A percentile compares a stretch with the other conserved stretches of the same genome.
Evolutionary conservation across 2,329 filamentous ascomycete genomes (phyloP).

Genomic region (Penicillium brasilianum): DNA sequence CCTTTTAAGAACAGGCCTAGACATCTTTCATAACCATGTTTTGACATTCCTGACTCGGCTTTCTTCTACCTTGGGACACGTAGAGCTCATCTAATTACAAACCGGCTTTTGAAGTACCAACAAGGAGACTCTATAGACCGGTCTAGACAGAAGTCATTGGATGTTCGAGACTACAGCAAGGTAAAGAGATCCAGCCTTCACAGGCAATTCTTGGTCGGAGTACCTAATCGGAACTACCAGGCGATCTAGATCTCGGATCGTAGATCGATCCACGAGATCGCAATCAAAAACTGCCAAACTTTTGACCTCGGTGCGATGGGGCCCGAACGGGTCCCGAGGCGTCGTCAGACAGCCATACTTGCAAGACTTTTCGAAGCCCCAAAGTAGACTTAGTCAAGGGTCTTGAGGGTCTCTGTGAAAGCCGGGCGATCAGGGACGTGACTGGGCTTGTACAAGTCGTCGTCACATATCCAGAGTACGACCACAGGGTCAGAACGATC

Average conservation of each 20-base stretch:
- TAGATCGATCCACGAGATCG: not conserved
- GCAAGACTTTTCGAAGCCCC: not conserved
- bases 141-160: not conserved
- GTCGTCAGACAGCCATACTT: not conserved
- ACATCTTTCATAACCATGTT: not conserved
- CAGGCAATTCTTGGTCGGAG: not conserved
- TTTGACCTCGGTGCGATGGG: not conserved
- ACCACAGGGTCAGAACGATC: not conserved
- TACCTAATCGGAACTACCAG: not conserved
- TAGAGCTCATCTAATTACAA: not conserved
- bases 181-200: not conserved
- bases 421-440: slow-evolving; percentile 14
- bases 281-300: not conserved
- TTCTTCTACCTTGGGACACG: not conserved
- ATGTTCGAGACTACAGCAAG: not conserved
- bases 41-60: not conserved
- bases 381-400: slow-evolving; percentile 11
- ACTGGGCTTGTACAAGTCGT: slow-evolving; percentile 17
- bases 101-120: too few species aligned
- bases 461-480: slow-evolving; percentile 18
- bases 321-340: not conserved
- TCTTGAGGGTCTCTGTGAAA: slow-evolving; percentile 8
- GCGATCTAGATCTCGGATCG: slow-evolving; percentile 2
- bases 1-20: not conserved
- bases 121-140: not conserved